Conservation (phyloP, 306 rosid genomes). For the Cicer cuneatum region DNA sequence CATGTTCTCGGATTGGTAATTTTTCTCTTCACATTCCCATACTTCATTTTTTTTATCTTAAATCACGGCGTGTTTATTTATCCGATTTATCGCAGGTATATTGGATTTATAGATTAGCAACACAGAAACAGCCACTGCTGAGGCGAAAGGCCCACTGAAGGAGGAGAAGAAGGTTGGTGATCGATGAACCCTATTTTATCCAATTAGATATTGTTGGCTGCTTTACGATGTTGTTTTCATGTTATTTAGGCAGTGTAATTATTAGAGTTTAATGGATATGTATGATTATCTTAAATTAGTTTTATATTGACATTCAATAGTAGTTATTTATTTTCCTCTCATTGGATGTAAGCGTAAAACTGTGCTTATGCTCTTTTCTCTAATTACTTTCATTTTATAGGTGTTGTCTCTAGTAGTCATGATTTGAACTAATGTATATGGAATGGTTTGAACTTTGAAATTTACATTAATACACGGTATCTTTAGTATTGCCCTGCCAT, state of each 20-base stretch:
- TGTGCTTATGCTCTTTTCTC: too few relatives aligned
- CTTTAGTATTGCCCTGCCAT: not conserved
- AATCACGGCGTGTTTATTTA: not conserved
- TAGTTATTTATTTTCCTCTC: too few relatives aligned
- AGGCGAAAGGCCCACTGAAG: slow-evolving; percentile 68
- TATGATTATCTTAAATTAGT: too few relatives aligned
- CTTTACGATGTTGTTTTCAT: not conserved
- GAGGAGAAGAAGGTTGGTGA: slow-evolving; percentile 48
- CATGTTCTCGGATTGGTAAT: slow-evolving; percentile 85
- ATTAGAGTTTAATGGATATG: not conserved
- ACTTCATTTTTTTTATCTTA: not conserved
- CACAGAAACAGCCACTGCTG: slow-evolving; percentile 42
- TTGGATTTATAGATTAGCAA: slow-evolving; percentile 62
- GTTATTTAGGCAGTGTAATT: not conserved
- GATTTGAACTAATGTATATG: slow-evolving; percentile 27
- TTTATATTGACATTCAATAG: too few relatives aligned
- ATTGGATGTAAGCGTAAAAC: too few relatives aligned
- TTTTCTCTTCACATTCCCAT: not conserved
- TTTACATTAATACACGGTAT: not conserved
- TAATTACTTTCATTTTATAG: not conserved
- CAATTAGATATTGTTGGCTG: not conserved
- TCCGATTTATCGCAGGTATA: slow-evolving; percentile 56
- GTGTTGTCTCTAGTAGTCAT: not conserved
- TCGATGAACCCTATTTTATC: slow-evolving; percentile 57
- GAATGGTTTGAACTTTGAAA: not conserved